Evolutionary conservation across 768 basidiomycete genomes (phyloP).

Genomic region (Kwoniella dendrophila): DNA sequence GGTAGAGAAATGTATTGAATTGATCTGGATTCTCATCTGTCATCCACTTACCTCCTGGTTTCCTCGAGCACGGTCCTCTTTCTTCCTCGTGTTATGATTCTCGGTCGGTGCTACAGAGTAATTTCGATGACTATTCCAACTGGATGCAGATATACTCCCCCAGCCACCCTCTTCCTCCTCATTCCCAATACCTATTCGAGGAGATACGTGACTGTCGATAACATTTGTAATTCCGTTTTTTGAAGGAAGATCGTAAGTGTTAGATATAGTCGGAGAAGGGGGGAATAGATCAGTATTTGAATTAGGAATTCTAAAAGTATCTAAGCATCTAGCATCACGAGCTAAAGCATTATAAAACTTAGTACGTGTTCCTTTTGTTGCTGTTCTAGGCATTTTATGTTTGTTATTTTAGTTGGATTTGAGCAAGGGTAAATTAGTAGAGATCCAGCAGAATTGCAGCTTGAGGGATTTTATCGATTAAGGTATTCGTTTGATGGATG

Average conservation of each 20-base stretch:
- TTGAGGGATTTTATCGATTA: too few relatives aligned
- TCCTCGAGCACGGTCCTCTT: too few relatives aligned
- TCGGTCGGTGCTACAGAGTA: too few relatives aligned
- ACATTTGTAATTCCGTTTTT: neutral
- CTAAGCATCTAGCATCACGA: neutral
- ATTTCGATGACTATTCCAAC: neutral
- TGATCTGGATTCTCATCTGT: too few relatives aligned
- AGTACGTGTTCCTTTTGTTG: conserved; percentile 4
- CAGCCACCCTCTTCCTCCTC: neutral
- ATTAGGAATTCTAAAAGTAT: neutral
- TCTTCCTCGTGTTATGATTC: too few relatives aligned
- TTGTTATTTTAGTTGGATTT: too few relatives aligned
- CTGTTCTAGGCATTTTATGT: conserved; percentile 5
- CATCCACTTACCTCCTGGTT: too few relatives aligned
- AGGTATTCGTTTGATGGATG: too few relatives aligned
- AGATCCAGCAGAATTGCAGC: too few relatives aligned
- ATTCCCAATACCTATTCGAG: neutral
- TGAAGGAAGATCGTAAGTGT: neutral
- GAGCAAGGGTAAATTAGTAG: too few relatives aligned
- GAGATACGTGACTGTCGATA: neutral
- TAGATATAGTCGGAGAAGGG: too few relatives aligned
- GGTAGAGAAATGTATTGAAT: too few relatives aligned
- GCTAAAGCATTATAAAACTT: conserved; percentile 10
- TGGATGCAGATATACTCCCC: neutral
- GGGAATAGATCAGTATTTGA: neutral